Percentiles rank a stretch among this genome's conserved stretches.
Conservation (phyloP, 805 yeast species). For the Lipomyces anomalus region DNA sequence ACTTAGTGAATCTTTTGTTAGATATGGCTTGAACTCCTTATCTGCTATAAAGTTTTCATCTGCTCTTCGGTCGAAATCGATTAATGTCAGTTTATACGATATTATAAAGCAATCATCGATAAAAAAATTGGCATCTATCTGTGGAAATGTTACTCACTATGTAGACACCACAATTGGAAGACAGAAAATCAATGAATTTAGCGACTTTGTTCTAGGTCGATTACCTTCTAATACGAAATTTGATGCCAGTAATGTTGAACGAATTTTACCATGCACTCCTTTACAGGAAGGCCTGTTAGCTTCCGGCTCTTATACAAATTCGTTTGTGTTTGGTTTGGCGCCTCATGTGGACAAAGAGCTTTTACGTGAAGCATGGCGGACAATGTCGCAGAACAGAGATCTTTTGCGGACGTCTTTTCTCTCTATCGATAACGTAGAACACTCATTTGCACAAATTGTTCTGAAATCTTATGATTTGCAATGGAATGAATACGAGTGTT, state of each 20-base stretch:
- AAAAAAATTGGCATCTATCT: background rate
- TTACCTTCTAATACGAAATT: background rate
- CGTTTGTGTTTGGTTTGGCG: constrained; percentile 10
- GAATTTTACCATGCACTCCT: constrained; percentile 18
- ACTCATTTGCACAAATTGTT: constrained; percentile 18
- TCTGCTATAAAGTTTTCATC: constrained; percentile 14
- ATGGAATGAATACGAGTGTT: background rate
- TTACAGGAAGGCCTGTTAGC: constrained; percentile 20
- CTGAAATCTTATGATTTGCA: background rate
- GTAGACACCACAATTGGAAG: no score
- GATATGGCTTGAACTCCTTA: constrained; percentile 26
- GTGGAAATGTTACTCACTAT: no score
- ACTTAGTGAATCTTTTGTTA: constrained; percentile 12
- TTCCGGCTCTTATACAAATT: constrained; percentile 11
- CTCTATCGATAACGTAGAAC: constrained; percentile 3
- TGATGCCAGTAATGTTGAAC: background rate
- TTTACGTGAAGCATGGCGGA: constrained; percentile 8
- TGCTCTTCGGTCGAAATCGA: constrained; percentile 4
- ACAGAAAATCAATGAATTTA: no score
- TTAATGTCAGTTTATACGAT: constrained; percentile 4
- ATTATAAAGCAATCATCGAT: constrained; percentile 8
- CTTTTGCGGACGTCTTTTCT: constrained; percentile 22
- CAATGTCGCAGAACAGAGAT: constrained; percentile 3
- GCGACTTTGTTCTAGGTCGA: no score
- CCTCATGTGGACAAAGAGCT: constrained; percentile 1